Percentiles rank a stretch among this genome's conserved stretches.
These are phyloP conservation scores for Pseudogymnoascus sp. DNA, from an alignment of 2,329 filamentous ascomycete genomes.

Conservation along the genomic window DNA sequence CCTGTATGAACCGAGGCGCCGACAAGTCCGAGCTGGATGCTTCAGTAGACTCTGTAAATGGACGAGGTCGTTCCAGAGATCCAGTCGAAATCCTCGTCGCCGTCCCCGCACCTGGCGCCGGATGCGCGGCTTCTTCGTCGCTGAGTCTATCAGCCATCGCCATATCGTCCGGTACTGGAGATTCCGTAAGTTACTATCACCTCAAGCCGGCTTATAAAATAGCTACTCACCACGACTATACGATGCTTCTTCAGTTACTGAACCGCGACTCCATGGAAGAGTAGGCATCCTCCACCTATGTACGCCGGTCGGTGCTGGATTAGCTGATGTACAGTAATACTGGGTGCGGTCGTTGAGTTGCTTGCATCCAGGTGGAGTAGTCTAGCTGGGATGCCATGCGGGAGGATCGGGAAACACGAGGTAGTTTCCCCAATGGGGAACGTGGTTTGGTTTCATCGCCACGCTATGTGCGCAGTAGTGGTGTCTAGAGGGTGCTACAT, in stretches of 20 bases:
- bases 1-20: conserved; percentile 51
- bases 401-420: conserved; percentile 4
- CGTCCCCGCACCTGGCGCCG: conserved; percentile 13
- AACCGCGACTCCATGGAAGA: not conserved
- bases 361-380: not conserved
- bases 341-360: not conserved
- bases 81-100: conserved; percentile 13
- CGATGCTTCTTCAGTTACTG: not conserved
- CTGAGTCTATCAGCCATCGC: conserved; percentile 5
- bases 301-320: not conserved
- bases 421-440: not conserved
- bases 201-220: not conserved
- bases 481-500: not conserved
- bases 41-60: not conserved
- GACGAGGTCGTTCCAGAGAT: not conserved
- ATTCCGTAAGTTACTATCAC: not conserved
- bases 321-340: not conserved
- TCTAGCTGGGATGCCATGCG: not conserved
- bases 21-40: not conserved
- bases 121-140: conserved; percentile 19
- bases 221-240: conserved; percentile 6
- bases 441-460: not conserved
- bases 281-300: not conserved
- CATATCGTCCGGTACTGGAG: not conserved
- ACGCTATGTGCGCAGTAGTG: not conserved